phyloP scores from a whole-genome alignment of 1,284 basidiomycete genomes.

The Cryptococcus sp. region DNA sequence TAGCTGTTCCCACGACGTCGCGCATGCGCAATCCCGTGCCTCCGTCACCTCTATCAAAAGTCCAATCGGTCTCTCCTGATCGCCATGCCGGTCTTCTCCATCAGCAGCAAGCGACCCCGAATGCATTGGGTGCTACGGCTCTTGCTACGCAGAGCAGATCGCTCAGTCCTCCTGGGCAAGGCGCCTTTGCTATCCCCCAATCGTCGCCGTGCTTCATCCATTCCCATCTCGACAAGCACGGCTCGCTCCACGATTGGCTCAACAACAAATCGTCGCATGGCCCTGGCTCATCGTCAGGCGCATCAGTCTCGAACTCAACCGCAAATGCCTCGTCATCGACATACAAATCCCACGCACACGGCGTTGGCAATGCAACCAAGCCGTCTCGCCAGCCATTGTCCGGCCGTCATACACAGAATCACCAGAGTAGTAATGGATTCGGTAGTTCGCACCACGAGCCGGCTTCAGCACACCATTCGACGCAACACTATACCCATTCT shows the following conservation, averaged over 20 bases:
- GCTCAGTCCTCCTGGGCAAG: constrained; percentile 8
- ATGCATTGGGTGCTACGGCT: neutral
- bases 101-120: neutral
- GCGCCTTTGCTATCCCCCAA: constrained; percentile 9
- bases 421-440: neutral
- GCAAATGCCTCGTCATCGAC: constrained; percentile 1
- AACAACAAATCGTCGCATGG: constrained; percentile 20
- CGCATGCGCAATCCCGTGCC: constrained; percentile 35
- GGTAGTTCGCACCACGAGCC: no score
- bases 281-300: constrained; percentile 3
- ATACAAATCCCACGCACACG: neutral
- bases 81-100: neutral
- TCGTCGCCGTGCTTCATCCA: constrained; percentile 55
- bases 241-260: constrained; percentile 50
- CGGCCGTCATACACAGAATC: neutral
- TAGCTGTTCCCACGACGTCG: constrained; percentile 22
- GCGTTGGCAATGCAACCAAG: constrained; percentile 14
- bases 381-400: constrained; percentile 12
- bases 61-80: constrained; percentile 19
- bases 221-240: constrained; percentile 52
- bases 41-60: constrained; percentile 38
- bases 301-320: constrained; percentile 1
- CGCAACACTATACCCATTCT: constrained; percentile 6
- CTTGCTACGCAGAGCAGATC: neutral
- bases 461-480: neutral